Percentiles rank a stretch among this genome's conserved stretches.
These are phyloP conservation scores for Aureobasidium sp. DNA, from an alignment of 2,329 filamentous ascomycete species.

Conservation along the genomic window DNA sequence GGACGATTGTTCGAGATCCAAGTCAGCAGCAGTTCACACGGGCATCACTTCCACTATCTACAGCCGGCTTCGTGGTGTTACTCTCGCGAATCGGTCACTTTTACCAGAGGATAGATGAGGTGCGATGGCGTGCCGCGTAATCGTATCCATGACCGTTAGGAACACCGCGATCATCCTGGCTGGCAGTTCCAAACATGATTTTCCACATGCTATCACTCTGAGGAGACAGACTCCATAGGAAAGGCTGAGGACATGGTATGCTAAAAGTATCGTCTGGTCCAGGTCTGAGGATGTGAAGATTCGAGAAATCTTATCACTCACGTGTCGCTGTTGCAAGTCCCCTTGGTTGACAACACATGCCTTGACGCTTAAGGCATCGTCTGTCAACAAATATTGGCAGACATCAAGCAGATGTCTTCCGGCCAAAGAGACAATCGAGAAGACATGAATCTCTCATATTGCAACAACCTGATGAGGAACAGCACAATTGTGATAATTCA, in stretches of 20 bases:
- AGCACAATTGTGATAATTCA: background rate
- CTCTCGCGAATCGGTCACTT: background rate
- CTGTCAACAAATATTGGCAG: background rate
- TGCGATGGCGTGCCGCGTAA: constrained; percentile 6
- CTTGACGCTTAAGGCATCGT: background rate
- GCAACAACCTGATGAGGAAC: background rate
- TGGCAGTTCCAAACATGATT: background rate
- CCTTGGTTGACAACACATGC: background rate
- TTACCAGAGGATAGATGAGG: background rate
- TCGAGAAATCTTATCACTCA: background rate
- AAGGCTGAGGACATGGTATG: background rate
- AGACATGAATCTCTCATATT: background rate
- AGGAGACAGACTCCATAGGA: too few species aligned
- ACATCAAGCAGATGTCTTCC: background rate
- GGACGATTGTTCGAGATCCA: background rate
- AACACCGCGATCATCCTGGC: background rate
- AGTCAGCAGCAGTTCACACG: background rate
- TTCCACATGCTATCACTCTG: background rate
- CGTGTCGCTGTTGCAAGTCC: background rate
- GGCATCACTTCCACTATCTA: background rate
- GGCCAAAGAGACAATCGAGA: too few species aligned
- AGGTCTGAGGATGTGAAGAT: background rate
- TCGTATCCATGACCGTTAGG: background rate
- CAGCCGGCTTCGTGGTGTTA: background rate
- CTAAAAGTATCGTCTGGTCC: too few species aligned